Evolutionary conservation across 148 eudicot species (phyloP).

Genomic region (Chenopodium quinoa): DNA sequence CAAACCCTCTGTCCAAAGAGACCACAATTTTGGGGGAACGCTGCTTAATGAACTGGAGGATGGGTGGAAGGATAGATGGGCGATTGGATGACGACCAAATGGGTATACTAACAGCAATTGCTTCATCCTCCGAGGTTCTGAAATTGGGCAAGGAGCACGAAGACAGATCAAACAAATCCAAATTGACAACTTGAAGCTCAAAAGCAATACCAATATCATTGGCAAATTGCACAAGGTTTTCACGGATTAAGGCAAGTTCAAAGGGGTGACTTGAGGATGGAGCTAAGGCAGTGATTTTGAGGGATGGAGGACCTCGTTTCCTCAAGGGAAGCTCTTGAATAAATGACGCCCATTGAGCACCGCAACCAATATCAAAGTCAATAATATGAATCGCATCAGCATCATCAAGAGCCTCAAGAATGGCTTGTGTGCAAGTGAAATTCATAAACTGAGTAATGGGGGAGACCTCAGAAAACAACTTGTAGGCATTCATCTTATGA

Average conservation of each 20-base stretch:
- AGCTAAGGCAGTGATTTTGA: slow-evolving; percentile 75
- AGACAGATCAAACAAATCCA: slow-evolving; percentile 54
- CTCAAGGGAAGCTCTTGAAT: slow-evolving; percentile 89
- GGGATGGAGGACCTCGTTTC: slow-evolving; percentile 46
- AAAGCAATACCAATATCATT: slow-evolving; percentile 63
- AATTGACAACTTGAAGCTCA: slow-evolving; percentile 61
- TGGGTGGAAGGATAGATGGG: slow-evolving; percentile 46
- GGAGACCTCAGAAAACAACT: slow-evolving; percentile 81
- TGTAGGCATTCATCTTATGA: slow-evolving; percentile 82
- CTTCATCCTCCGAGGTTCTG: slow-evolving; percentile 56
- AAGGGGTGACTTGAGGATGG: slow-evolving; percentile 46
- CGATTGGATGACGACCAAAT: slow-evolving; percentile 47
- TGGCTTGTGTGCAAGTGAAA: slow-evolving; percentile 80
- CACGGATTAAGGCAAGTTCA: slow-evolving; percentile 65
- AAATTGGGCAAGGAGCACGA: slow-evolving; percentile 49
- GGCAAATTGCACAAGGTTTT: slow-evolving; percentile 80
- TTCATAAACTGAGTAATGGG: slow-evolving; percentile 75
- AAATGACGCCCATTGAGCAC: slow-evolving; percentile 94
- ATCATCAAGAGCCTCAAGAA: slow-evolving; percentile 72
- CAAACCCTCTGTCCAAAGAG: slow-evolving; percentile 75
- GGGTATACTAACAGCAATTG: slow-evolving; percentile 79
- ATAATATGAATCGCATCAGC: slow-evolving; percentile 60
- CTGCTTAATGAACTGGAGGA: slow-evolving; percentile 71
- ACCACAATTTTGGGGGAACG: slow-evolving; percentile 72
- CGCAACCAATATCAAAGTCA: slow-evolving; percentile 90